Evolutionary conservation across 805 yeast species (phyloP), one percentile per base, ranked within the genome.

Genomic region (Cyberlindnera misumaiensis): DNA sequence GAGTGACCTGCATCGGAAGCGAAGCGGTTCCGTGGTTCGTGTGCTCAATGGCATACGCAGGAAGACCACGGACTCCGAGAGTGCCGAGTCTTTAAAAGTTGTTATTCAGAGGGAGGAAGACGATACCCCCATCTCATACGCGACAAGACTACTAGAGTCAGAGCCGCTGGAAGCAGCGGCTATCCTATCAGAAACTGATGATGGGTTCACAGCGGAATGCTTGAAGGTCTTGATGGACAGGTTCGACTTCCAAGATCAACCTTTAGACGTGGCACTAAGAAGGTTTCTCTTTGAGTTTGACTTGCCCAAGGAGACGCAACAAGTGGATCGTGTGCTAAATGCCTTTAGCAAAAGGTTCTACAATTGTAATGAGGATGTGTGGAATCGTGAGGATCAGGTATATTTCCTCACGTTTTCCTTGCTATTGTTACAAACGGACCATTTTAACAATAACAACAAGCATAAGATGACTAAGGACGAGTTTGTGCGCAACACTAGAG

Each of bases 341-440:
- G 69, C 69, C 25, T 79, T 83, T 56, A 71, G 83, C 9, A 53
- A 51, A 22, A 65, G 71, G 17, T 83, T 76, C 55, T 67, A 66
- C 42, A 34, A 42, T 1, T 46, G 49, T 20, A 53, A 52, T 28
- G 5, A 9, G 1, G 20, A 34, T 3, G 29, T 49, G 2, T 65
- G 70, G 69, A 52, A 50, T 13, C 48, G 52, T 42, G 42, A 51
- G 7, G 83, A 80, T 40, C 75, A 77, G 31, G 75, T 81, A 8
- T 80, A 81, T 50, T 73, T 80, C 34, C 52, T 81, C 11, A 67
- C 77, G 1, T 83, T 78, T 50, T 77, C 87, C 3, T 56, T 83
- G 30, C 65, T 83, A 33, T 77, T 83, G 69, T 60, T 83, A 25
- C 90, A 83, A 52, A 83, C 93, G 0, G 93, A 83, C 52, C 71